A percentile compares a stretch with the other conserved stretches of the same genome.
Conservation (phyloP, 768 basidiomycete species). For the Lanmaoa pseudosensibilis region DNA sequence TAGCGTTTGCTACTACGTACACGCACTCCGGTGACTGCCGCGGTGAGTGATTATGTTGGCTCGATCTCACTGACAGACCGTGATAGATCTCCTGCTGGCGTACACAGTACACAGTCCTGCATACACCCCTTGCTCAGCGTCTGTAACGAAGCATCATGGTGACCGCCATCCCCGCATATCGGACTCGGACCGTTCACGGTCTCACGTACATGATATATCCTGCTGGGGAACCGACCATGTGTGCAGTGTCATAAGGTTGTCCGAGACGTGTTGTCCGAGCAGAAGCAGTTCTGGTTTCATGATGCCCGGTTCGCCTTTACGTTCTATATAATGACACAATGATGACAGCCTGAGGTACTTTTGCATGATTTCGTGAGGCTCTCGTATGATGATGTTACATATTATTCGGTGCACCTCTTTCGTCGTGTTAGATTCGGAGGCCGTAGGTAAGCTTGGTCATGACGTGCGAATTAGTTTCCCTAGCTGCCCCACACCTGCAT, state of each 20-base stretch:
- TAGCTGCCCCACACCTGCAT: conserved; percentile 21
- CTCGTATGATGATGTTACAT: not conserved
- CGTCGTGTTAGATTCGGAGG: not conserved
- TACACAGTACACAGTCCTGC: not conserved
- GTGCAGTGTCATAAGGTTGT: not conserved
- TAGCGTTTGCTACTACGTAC: conserved; percentile 1
- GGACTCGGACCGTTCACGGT: not conserved
- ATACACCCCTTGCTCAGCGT: not conserved
- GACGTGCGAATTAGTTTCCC: conserved; percentile 14
- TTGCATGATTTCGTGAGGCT: conserved; percentile 1
- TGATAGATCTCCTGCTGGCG: not conserved
- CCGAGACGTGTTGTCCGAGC: not conserved
- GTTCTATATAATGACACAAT: conserved; percentile 1
- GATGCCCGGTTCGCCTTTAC: conserved; percentile 5
- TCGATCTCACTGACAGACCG: conserved; percentile 6
- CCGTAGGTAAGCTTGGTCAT: not conserved
- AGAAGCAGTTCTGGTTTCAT: not conserved
- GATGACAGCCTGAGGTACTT: not conserved
- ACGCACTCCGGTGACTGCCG: conserved; percentile 17
- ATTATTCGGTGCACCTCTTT: not conserved
- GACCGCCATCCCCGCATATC: conserved; percentile 4
- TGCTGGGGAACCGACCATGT: conserved; percentile 1
- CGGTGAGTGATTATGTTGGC: not conserved
- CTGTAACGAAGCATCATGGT: conserved; percentile 8
- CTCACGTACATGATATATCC: conserved; percentile 1